Base-by-base conservation (phyloP, 306 rosid genomes). In the Cucumis cinereus region DNA sequence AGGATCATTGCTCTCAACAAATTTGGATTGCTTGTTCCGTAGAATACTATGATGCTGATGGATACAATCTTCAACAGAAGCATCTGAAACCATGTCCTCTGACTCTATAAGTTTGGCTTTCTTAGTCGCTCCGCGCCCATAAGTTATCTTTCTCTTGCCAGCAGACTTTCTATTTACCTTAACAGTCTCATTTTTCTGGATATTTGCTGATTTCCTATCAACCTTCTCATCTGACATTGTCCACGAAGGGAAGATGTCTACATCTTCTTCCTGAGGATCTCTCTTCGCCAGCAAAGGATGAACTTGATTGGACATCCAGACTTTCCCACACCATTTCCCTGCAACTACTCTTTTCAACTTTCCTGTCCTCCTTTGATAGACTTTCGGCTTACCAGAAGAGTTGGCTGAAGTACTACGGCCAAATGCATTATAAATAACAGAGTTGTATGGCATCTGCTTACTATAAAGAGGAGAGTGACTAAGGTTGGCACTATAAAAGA, bases 281-380 rank as follows among this genome's bases (percentile, higher is more conserved):
- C 84, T 79, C 85, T 88, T 90, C 36, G 81, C 85, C 74, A 95
- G 84, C 54, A 90, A 86, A 76, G 97, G 92, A 86, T 95, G 99
- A 68, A 92, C 97, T 83, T 95, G 99, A 84, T 82, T 83, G 24
- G 98, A 92, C 96, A 90, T 95, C 99, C 99, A 95, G 78, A 95
- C 97, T 89, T 88, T 95, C 47, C 99, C 98, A 38, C 99, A 95
- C 99, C 99, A 95, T 88, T 89, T 92, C 52, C 99, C 99, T 43
- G 90, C 98, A 85, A 95, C 96, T 22, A 88, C 79, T 81, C 91
- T 92, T 88, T 86, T 95, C 84, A 83, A 93, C 80, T 77, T 88
- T 83, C 85, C 82, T 49, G 83, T 40, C 85, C 96, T 90, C 88
- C 92, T 94, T 80, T 77, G 86, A 81, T 83, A 86, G 77, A 89